Evolutionary conservation across 1,139 yeast genomes (phyloP), one percentile per base, ranked within the genome.

Genomic region (Casaregolazyma suthepensis): DNA sequence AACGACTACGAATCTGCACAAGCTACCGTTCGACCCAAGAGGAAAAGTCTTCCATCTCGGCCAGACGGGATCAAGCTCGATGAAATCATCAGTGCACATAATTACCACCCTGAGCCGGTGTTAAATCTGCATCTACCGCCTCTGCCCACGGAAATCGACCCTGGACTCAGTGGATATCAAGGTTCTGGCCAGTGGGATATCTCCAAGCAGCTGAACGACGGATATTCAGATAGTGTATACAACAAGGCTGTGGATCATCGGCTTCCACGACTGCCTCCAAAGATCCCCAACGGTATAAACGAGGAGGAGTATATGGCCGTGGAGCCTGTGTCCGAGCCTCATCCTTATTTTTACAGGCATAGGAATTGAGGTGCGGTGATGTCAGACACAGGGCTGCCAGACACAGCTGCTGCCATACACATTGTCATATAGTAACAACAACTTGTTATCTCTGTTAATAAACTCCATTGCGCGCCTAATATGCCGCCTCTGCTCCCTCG

Each of bases 401-500:
- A n/a, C n/a, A n/a, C n/a, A n/a, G n/a, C n/a, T n/a, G n/a, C n/a
- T n/a, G n/a, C 2, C 20, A 7, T 9, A 3, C 18, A 15, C 17
- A 2, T 17, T 40, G 20, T 18, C 15, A 10, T 15, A 18, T 12
- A 20, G 7, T 12, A 20, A 6, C 31, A 20, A 20, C 20, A 18
- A 22, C 12, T 22, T 20, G 5, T 44, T 13, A 18, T 57, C 57
- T 20, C 56, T 68, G 51, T 50, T 18, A 45, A 44, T 76, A 80
- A 53, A 13, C 35, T 45, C 7, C 15, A 15, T 15, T n/a, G n/a
- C n/a, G n/a, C 23, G 23, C 7, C 64, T 68, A 85, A 61, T 85
- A 85, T 1, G 89, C 91, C 20, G 91, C 91, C 59, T 79, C 85
- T 50, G 78, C 82, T 50, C 78, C 82, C 51, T 77, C 80, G 53